phyloP scores from a whole-genome alignment of 768 basidiomycete genomes.

The Podaxis pistillaris region DNA sequence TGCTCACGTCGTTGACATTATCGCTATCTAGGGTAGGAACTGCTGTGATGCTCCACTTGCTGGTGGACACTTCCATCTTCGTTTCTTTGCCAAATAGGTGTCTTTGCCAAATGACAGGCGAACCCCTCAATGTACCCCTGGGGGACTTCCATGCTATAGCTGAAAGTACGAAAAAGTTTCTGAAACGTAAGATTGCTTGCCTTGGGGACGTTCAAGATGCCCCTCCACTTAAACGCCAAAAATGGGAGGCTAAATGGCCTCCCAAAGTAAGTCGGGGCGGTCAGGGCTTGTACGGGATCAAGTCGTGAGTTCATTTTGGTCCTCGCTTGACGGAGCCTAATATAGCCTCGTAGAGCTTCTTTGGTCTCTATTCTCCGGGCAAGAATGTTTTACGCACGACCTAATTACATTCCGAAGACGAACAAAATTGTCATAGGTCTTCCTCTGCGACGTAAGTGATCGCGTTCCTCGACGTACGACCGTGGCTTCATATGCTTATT shows the following conservation, averaged over 20 bases:
- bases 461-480: not conserved
- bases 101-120: conserved; percentile 79
- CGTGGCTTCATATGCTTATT: conserved; percentile 2
- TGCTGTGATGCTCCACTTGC: conserved; percentile 73
- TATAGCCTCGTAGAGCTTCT: conserved; percentile 39
- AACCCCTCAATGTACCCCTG: conserved; percentile 48
- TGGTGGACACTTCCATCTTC: conserved; percentile 75
- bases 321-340: not conserved
- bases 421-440: conserved; percentile 60
- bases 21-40: conserved; percentile 63
- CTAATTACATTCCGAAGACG: conserved; percentile 47
- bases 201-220: not conserved
- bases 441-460: conserved; percentile 58
- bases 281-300: not conserved
- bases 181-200: conserved; percentile 2
- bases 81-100: conserved; percentile 79
- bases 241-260: not conserved
- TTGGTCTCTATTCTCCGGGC: conserved; percentile 53
- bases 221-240: conserved; percentile 10
- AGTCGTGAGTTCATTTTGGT: not conserved
- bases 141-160: conserved; percentile 21
- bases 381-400: conserved; percentile 68
- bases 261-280: not conserved
- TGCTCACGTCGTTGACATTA: not conserved
- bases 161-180: not conserved